Percentiles rank a stretch among this genome's conserved stretches.
Evolutionary conservation across 352 stramenopile species (phyloP).

Genomic region (Pythium volutum): DNA sequence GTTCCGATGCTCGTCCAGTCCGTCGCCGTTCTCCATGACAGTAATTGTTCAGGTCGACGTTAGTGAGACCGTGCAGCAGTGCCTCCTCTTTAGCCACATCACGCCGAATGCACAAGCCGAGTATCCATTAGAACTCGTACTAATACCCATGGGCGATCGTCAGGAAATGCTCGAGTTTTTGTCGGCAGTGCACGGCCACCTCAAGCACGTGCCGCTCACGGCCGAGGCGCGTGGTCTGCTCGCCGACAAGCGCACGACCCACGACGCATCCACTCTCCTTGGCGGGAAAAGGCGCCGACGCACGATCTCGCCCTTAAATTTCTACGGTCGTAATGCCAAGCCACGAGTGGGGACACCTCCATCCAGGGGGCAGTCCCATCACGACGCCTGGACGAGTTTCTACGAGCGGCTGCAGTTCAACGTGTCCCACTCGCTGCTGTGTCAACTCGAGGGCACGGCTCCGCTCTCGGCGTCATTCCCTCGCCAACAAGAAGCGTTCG

Average conservation of each 20-base stretch:
- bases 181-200: constrained; percentile 35
- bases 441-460: constrained; percentile 73
- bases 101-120: not conserved
- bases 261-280: not conserved
- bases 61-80: constrained; percentile 35
- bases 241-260: constrained; percentile 6
- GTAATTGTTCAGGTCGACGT: constrained; percentile 53
- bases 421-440: constrained; percentile 69
- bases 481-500: constrained; percentile 76
- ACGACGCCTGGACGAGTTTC: constrained; percentile 40
- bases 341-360: not conserved
- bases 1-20: not conserved
- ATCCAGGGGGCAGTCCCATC: not conserved
- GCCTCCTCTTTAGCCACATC: constrained; percentile 49
- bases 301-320: constrained; percentile 14
- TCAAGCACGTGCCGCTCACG: constrained; percentile 47
- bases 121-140: too few species aligned
- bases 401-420: constrained; percentile 78
- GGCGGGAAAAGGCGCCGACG: constrained; percentile 9
- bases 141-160: constrained; percentile 11
- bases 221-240: constrained; percentile 37
- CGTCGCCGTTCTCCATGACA: constrained; percentile 50
- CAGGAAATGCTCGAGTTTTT: constrained; percentile 37
- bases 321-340: constrained; percentile 14
- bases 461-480: constrained; percentile 63